Percentiles rank a stretch among this genome's conserved stretches.
Evolutionary conservation across 2,329 filamentous ascomycete species (phyloP).

Genomic region (Neoascochyta sp.): DNA sequence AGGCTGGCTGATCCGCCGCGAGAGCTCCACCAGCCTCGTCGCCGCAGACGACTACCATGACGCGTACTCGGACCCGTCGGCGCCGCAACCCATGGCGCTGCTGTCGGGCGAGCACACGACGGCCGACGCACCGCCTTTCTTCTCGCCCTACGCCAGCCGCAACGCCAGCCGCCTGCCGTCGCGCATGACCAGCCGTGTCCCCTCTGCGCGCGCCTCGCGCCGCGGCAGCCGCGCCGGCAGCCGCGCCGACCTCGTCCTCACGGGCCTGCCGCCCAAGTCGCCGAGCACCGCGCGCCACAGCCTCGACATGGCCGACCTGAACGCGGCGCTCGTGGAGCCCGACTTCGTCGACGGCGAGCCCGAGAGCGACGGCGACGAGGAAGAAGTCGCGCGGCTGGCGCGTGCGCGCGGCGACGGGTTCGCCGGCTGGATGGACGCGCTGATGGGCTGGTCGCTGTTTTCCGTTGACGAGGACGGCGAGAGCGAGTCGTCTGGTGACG

Average conservation of each 20-base stretch:
- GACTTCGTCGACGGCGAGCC: conserved; percentile 50
- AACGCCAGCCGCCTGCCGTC: conserved; percentile 37
- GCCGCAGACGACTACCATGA: conserved; percentile 33
- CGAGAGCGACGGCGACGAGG: conserved; percentile 48
- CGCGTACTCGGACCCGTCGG: conserved; percentile 2
- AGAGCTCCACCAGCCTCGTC: conserved; percentile 54
- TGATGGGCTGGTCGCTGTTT: conserved; percentile 58
- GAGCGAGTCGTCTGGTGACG: conserved; percentile 29
- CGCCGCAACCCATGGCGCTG: conserved; percentile 25
- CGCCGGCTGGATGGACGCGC: conserved; percentile 54
- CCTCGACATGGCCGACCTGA: conserved; percentile 27
- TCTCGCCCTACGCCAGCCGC: conserved; percentile 29
- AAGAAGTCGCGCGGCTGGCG: conserved; percentile 52
- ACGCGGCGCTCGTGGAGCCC: conserved; percentile 35
- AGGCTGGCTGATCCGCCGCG: conserved; percentile 56
- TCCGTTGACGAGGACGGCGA: conserved; percentile 51
- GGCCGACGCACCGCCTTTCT: conserved; percentile 31
- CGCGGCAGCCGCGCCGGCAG: conserved; percentile 35
- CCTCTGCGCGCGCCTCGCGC: conserved; percentile 39
- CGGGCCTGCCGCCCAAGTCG: conserved; percentile 18
- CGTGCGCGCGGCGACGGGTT: conserved; percentile 53
- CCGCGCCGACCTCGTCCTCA: conserved; percentile 37
- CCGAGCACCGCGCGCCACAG: conserved; percentile 29
- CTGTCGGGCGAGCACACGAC: conserved; percentile 34
- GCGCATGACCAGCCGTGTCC: conserved; percentile 37